These are phyloP conservation scores for Yarrowia sp. DNA, from an alignment of 805 yeast genomes.

Conservation along the genomic window DNA sequence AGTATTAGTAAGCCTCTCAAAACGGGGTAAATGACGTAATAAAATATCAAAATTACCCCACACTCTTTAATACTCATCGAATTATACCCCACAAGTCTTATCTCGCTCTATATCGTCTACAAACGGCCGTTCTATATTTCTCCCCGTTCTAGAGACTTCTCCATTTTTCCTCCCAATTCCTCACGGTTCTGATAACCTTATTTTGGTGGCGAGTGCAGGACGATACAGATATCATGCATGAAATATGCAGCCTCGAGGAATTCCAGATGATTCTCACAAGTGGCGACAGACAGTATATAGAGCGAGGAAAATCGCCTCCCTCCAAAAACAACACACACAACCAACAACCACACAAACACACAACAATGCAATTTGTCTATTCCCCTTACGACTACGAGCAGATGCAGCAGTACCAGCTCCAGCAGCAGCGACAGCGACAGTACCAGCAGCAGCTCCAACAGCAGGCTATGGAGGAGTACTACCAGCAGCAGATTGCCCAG, in stretches of 20 bases:
- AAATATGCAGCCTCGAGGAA: neutral
- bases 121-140: neutral
- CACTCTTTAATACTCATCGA: too few relatives aligned
- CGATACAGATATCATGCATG: neutral
- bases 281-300: neutral
- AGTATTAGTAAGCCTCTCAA: too few relatives aligned
- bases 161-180: neutral
- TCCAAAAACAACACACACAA: neutral
- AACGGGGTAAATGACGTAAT: too few relatives aligned
- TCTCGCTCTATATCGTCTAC: neutral
- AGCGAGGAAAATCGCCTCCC: neutral
- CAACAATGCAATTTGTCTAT: slow-evolving; percentile 20
- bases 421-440: neutral
- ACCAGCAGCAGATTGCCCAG: neutral
- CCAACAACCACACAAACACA: neutral
- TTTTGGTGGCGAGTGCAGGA: slow-evolving; percentile 1
- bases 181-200: slow-evolving; percentile 9
- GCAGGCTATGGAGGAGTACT: neutral
- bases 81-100: neutral
- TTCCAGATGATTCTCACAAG: slow-evolving; percentile 18
- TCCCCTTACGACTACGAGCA: slow-evolving; percentile 17
- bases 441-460: neutral
- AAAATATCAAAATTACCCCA: too few relatives aligned
- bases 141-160: neutral
- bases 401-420: neutral